Evolutionary conservation across 768 basidiomycete species (phyloP).

Genomic region (Lactarius sanguifluus): DNA sequence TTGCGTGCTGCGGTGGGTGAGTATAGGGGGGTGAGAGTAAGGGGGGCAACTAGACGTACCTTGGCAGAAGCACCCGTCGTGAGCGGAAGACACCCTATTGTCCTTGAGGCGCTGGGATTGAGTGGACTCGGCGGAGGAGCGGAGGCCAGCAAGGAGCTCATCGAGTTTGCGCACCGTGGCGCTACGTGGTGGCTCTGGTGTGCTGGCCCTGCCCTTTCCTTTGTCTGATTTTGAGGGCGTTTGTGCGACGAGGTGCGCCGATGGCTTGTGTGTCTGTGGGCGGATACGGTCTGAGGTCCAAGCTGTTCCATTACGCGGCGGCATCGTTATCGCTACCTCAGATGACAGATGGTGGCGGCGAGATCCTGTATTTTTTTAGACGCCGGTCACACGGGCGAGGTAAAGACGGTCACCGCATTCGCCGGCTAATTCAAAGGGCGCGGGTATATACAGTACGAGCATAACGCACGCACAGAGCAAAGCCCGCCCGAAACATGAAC

Average conservation of each 20-base stretch:
- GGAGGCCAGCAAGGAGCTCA: slow-evolving; percentile 20
- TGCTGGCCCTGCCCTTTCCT: slow-evolving; percentile 18
- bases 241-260: not conserved
- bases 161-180: slow-evolving; percentile 24
- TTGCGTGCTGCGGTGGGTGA: slow-evolving; percentile 11
- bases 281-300: slow-evolving; percentile 22
- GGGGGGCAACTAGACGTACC: slow-evolving; percentile 6
- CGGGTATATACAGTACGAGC: slow-evolving; percentile 5
- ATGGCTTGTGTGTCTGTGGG: not conserved
- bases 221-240: slow-evolving; percentile 4
- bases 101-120: not conserved
- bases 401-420: not conserved
- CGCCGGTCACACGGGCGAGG: not conserved
- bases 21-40: not conserved
- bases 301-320: slow-evolving; percentile 17
- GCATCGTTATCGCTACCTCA: slow-evolving; percentile 8
- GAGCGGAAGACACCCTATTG: not conserved
- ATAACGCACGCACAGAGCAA: slow-evolving; percentile 7
- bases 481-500: not conserved
- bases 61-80: slow-evolving; percentile 27
- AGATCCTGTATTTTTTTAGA: not conserved
- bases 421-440: not conserved
- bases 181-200: slow-evolving; percentile 20
- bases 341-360: not conserved
- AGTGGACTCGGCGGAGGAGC: not conserved